These are phyloP conservation scores for Mollisiaceae sp. DNA, from an alignment of 2,329 filamentous ascomycete genomes.

Conservation along the genomic window DNA sequence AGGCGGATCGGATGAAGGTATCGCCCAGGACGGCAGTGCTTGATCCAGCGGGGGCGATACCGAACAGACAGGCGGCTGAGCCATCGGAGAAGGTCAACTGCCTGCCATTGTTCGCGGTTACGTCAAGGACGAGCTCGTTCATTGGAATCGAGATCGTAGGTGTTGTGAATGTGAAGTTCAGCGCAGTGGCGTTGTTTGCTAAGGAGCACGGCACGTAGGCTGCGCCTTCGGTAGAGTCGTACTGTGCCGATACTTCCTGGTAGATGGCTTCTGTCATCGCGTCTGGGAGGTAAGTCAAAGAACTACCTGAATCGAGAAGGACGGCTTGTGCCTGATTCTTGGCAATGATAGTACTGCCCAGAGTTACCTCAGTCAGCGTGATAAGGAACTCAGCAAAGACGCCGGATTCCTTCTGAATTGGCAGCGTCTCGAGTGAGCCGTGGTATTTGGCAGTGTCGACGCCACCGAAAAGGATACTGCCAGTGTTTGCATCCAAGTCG, in stretches of 20 bases:
- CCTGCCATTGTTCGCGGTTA: slow-evolving; percentile 50
- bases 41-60: slow-evolving; percentile 62
- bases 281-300: slow-evolving; percentile 70
- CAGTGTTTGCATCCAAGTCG: slow-evolving; percentile 68
- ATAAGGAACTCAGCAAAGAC: slow-evolving; percentile 69
- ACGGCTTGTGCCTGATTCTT: slow-evolving; percentile 61
- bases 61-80: slow-evolving; percentile 66
- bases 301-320: slow-evolving; percentile 73
- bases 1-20: slow-evolving; percentile 76
- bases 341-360: slow-evolving; percentile 51
- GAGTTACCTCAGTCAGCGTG: slow-evolving; percentile 64
- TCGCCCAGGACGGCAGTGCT: slow-evolving; percentile 71
- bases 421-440: slow-evolving; percentile 68
- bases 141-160: slow-evolving; percentile 60
- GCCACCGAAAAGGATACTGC: slow-evolving; percentile 76
- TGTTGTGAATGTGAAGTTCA: slow-evolving; percentile 61
- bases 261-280: slow-evolving; percentile 59
- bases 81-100: slow-evolving; percentile 59
- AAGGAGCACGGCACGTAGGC: slow-evolving; percentile 68
- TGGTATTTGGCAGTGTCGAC: slow-evolving; percentile 70
- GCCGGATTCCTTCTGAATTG: slow-evolving; percentile 61
- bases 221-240: slow-evolving; percentile 55
- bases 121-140: slow-evolving; percentile 63
- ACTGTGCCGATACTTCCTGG: slow-evolving; percentile 62
- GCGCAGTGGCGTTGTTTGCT: slow-evolving; percentile 46